These are phyloP conservation scores for Rhodomyrtus tomentosa DNA, from an alignment of 345 rosid species.

Conservation along the genomic window DNA sequence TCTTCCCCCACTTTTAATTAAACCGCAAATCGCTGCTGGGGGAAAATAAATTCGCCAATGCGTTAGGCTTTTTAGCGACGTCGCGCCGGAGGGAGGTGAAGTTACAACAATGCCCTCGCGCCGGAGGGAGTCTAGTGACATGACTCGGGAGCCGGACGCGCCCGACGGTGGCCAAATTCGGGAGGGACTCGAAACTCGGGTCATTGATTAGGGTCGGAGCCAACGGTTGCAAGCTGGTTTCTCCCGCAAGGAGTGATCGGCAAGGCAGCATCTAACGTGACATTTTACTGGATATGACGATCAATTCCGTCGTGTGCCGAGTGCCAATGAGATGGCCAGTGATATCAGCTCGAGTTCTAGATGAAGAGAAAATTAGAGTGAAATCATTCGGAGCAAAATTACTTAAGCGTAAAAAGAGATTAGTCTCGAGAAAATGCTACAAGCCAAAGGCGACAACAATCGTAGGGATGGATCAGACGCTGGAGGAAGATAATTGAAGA, in stretches of 20 bases:
- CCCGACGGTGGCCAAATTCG: too few species aligned
- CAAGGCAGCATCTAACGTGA: not conserved
- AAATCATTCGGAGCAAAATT: not conserved
- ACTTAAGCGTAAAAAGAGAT: not conserved
- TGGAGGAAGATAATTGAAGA: too few species aligned
- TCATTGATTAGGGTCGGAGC: not conserved
- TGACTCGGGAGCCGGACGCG: too few species aligned
- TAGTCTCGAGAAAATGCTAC: not conserved
- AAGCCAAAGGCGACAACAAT: too few species aligned
- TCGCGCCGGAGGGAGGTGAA: not conserved
- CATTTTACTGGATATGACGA: not conserved
- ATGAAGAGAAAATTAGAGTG: not conserved
- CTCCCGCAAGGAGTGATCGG: not conserved
- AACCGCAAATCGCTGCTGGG: not conserved
- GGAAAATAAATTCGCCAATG: too few species aligned
- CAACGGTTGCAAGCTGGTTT: not conserved
- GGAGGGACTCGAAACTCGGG: not conserved
- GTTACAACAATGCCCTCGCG: not conserved
- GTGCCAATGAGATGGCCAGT: rapidly evolving
- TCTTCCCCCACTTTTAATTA: not conserved
- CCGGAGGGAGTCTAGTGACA: not conserved
- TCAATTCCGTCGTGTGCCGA: rapidly evolving
- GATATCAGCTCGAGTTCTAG: not conserved
- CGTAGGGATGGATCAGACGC: not conserved
- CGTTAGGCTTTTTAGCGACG: not conserved